phyloP scores from a whole-genome alignment of 306 rosid genomes.

The Bauhinia variegata region DNA sequence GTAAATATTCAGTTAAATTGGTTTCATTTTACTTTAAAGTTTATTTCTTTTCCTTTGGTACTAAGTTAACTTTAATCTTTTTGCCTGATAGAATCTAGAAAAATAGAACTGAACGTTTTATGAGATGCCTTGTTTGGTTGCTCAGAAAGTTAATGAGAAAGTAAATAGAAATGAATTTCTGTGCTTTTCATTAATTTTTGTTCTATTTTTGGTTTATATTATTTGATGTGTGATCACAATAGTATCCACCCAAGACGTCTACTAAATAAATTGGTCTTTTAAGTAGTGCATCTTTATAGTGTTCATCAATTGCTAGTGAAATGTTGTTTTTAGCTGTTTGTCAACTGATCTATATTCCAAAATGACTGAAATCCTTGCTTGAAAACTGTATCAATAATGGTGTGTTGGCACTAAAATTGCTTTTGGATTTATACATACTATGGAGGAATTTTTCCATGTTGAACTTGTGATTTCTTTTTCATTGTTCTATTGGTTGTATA shows the following conservation, averaged over 20 bases:
- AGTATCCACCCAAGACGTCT: too few relatives aligned
- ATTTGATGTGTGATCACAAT: too few relatives aligned
- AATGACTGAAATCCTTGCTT: neutral
- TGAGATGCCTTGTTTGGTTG: slow-evolving; percentile 11
- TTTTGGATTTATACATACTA: too few relatives aligned
- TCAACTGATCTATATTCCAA: neutral
- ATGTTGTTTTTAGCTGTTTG: neutral
- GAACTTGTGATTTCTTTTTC: neutral
- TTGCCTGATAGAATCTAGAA: neutral
- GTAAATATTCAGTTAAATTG: slow-evolving; percentile 21
- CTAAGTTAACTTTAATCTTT: neutral
- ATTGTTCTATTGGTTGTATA: neutral
- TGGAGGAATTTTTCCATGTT: neutral
- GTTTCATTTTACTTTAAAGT: too few relatives aligned
- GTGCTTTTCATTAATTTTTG: neutral
- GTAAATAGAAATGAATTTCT: neutral
- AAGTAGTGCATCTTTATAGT: too few relatives aligned
- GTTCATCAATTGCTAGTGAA: neutral
- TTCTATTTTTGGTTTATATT: neutral
- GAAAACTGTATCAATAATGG: neutral
- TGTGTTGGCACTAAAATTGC: neutral
- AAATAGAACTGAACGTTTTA: neutral
- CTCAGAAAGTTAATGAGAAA: slow-evolving; percentile 1
- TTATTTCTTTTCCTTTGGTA: neutral
- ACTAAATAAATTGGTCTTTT: too few relatives aligned